A percentile compares a stretch with the other conserved stretches of the same genome.
phyloP scores from a whole-genome alignment of 1,284 basidiomycete species.

The Mrakiaceae sp. region DNA sequence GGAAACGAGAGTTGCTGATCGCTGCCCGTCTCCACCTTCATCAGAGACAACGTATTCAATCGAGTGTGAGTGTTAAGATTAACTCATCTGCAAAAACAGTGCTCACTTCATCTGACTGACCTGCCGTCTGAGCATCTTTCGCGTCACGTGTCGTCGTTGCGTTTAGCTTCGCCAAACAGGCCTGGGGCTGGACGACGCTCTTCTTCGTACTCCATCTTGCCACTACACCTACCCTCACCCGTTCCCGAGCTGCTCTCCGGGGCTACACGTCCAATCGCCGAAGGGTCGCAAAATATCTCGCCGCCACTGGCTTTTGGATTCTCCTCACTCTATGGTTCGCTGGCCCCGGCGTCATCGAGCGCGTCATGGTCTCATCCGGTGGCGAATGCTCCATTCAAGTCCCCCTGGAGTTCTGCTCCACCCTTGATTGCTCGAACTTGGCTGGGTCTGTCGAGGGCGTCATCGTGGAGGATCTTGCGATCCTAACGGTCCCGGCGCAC shows the following conservation, averaged over 20 bases:
- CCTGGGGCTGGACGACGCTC: slow-evolving; percentile 15
- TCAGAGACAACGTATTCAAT: no score
- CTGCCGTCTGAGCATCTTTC: background rate
- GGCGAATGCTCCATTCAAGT: slow-evolving; percentile 11
- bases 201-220: slow-evolving; percentile 10
- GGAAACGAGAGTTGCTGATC: no score
- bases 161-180: slow-evolving; percentile 14
- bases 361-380: slow-evolving; percentile 12
- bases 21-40: no score
- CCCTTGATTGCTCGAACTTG: background rate
- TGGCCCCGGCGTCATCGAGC: slow-evolving; percentile 12
- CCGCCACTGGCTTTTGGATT: slow-evolving; percentile 13
- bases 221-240: background rate
- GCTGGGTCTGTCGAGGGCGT: background rate
- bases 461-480: background rate
- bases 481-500: slow-evolving; percentile 5
- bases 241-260: background rate
- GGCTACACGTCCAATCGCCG: background rate
- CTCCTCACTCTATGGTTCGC: slow-evolving; percentile 15
- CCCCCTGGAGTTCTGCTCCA: slow-evolving; percentile 3
- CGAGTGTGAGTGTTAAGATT: background rate
- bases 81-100: background rate
- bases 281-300: slow-evolving; percentile 3
- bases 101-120: background rate
- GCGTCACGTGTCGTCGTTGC: background rate